Conservation (phyloP, 148 eudicot species). For the Agrostemma githago region DNA sequence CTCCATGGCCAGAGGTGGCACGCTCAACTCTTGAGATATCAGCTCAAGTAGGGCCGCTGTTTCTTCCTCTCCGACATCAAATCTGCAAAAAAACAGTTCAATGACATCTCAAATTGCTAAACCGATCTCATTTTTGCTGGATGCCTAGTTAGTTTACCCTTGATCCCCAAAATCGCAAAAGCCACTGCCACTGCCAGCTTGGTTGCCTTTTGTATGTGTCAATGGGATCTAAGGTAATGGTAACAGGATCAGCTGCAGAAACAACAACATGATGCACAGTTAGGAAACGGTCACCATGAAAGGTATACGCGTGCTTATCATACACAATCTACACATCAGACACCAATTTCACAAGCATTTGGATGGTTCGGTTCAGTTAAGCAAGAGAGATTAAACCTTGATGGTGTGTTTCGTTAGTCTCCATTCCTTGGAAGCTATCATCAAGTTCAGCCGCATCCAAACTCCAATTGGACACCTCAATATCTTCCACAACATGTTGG, state of each 20-base stretch:
- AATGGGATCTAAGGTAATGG: constrained; percentile 58
- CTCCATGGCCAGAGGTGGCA: constrained; percentile 47
- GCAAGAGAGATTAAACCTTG: constrained; percentile 53
- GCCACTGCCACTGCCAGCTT: constrained; percentile 34
- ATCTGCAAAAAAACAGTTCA: constrained; percentile 40
- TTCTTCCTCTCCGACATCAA: constrained; percentile 79
- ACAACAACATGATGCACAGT: constrained; percentile 15
- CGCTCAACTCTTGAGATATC: constrained; percentile 40
- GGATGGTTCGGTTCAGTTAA: neutral
- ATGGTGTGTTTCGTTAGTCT: constrained; percentile 47
- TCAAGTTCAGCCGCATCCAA: constrained; percentile 47
- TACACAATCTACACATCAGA: neutral
- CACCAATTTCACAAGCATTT: neutral
- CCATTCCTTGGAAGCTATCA: constrained; percentile 41
- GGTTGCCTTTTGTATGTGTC: constrained; percentile 50
- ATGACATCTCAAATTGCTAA: neutral
- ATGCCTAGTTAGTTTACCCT: constrained; percentile 47
- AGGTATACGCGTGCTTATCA: no score
- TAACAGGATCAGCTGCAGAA: constrained; percentile 58
- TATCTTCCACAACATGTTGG: constrained; percentile 50
- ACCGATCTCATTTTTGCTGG: neutral
- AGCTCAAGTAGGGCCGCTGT: constrained; percentile 52
- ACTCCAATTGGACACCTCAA: constrained; percentile 53
- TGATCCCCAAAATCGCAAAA: constrained; percentile 51
- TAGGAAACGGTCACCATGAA: neutral